Evolutionary conservation across 2,329 filamentous ascomycete genomes (phyloP).

Genomic region (Ophiocordyceps australis): DNA sequence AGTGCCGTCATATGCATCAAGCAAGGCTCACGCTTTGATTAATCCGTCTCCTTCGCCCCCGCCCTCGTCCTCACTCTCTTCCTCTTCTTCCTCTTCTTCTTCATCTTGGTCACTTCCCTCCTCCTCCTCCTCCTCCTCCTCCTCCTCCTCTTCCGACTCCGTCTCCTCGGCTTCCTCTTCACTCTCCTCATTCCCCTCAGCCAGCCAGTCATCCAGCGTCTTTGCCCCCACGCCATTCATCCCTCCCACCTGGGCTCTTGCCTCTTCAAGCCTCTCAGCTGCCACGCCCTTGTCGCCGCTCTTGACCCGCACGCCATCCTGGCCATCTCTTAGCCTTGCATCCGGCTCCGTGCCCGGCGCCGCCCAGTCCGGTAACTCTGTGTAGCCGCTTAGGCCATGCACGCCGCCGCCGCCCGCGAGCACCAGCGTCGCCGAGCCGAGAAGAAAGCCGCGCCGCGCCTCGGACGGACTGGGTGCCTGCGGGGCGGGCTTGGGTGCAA

Average conservation of each 20-base stretch:
- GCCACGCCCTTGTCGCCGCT: conserved; percentile 21
- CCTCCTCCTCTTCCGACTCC: conserved; percentile 30
- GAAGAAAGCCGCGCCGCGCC: conserved; percentile 53
- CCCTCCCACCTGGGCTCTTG: conserved; percentile 29
- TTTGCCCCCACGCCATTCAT: conserved; percentile 43
- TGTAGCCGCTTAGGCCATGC: conserved; percentile 63
- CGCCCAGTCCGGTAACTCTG: conserved; percentile 72
- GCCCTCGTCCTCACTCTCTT: conserved; percentile 26
- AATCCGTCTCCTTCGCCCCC: conserved; percentile 25
- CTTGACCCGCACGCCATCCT: conserved; percentile 16
- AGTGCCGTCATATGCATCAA: no score
- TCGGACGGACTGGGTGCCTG: conserved; percentile 83
- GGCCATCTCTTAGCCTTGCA: conserved; percentile 49
- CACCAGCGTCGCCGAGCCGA: conserved; percentile 76
- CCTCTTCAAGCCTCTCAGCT: conserved; percentile 44
- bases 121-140: conserved; percentile 31
- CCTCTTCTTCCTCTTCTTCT: conserved; percentile 29
- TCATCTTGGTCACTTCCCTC: no score
- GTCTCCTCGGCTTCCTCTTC: conserved; percentile 32
- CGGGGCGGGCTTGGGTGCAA: conserved; percentile 87
- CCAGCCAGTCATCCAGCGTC: conserved; percentile 85
- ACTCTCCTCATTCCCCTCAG: conserved; percentile 42
- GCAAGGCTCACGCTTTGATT: conserved; percentile 14
- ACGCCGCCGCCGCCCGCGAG: conserved; percentile 58
- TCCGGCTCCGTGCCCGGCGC: conserved; percentile 64